Evolutionary conservation across 2,329 filamentous ascomycete species (phyloP).

Genomic region (Clonostachys sp.): DNA sequence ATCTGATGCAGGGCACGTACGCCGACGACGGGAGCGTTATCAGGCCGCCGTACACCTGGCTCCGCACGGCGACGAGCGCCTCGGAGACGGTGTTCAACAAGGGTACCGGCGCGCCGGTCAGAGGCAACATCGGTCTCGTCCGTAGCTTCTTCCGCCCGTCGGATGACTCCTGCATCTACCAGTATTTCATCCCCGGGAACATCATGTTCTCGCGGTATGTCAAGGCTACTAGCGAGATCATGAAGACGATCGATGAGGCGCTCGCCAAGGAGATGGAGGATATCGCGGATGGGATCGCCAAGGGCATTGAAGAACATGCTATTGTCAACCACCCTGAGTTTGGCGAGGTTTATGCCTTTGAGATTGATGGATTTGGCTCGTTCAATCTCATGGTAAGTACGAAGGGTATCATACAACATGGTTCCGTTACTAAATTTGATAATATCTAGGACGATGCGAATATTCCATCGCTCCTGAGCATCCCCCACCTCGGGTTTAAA

Average conservation of each 20-base stretch:
- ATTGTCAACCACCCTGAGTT: constrained; percentile 57
- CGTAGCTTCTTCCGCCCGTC: constrained; percentile 86
- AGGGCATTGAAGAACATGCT: constrained; percentile 66
- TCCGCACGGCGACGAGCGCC: constrained; percentile 64
- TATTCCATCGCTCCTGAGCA: constrained; percentile 56
- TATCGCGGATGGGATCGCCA: constrained; percentile 51
- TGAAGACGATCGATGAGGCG: constrained; percentile 37
- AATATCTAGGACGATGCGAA: constrained; percentile 53
- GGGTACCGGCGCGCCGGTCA: constrained; percentile 77
- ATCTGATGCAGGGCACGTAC: constrained; percentile 74
- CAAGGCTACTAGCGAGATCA: constrained; percentile 37
- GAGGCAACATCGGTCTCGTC: constrained; percentile 73
- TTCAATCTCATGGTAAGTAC: constrained; percentile 47
- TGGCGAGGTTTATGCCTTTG: constrained; percentile 64
- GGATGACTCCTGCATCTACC: constrained; percentile 81
- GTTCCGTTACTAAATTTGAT: neutral
- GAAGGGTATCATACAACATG: neutral
- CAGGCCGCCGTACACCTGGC: constrained; percentile 68
- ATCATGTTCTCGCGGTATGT: constrained; percentile 74
- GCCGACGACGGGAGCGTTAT: constrained; percentile 50
- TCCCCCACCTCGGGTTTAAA: constrained; percentile 53
- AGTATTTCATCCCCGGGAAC: constrained; percentile 86
- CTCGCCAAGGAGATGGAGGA: constrained; percentile 53
- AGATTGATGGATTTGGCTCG: constrained; percentile 65
- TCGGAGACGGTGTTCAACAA: constrained; percentile 78